Evolutionary conservation across 2,329 filamentous ascomycete species (phyloP).

Genomic region (Alternaria conjuncta): DNA sequence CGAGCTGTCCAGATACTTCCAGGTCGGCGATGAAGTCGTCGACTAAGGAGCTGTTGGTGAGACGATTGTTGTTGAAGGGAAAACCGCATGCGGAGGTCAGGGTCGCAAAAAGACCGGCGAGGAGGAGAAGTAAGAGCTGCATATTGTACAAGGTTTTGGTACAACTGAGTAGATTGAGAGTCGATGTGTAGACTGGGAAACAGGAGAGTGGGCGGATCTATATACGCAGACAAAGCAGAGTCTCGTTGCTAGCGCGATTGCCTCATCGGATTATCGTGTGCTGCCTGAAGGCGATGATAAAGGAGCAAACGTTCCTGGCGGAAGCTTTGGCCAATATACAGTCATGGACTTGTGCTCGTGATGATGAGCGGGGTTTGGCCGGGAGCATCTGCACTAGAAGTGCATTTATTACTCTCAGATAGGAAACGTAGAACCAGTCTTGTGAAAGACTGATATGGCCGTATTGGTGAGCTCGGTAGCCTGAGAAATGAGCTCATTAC

Average conservation of each 20-base stretch:
- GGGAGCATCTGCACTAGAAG: no score
- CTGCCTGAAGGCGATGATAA: background rate
- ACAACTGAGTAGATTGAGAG: background rate
- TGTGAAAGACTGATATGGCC: no score
- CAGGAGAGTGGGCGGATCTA: background rate
- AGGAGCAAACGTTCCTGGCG: background rate
- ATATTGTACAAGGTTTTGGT: background rate
- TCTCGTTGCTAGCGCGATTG: background rate
- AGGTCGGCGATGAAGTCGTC: background rate
- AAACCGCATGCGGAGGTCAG: background rate
- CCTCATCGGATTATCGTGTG: background rate
- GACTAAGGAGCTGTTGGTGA: background rate
- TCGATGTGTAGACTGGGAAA: background rate
- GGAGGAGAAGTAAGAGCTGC: background rate
- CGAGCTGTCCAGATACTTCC: background rate
- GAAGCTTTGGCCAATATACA: background rate
- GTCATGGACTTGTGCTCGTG: background rate
- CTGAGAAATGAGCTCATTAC: no score
- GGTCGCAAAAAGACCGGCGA: background rate
- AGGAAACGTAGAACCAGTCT: no score
- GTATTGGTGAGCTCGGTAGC: no score
- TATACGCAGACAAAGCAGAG: background rate
- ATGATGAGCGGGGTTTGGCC: no score
- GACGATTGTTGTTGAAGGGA: background rate
- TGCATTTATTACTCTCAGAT: no score